These are phyloP conservation scores for Ganoderma leucocontextum DNA, from an alignment of 1,284 basidiomycete species.

Conservation along the genomic window DNA sequence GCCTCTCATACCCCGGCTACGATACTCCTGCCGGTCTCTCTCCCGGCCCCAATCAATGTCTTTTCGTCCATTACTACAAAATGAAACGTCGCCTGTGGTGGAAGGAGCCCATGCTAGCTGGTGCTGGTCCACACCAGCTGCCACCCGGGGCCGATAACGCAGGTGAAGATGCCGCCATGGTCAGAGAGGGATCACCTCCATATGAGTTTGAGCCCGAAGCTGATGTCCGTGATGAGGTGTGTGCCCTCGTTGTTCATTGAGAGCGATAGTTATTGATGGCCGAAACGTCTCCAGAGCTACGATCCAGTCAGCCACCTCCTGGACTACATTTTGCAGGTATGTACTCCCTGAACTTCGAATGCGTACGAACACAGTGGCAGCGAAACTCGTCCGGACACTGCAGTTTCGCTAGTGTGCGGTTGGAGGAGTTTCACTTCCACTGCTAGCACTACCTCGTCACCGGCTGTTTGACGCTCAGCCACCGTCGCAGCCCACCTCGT, in stretches of 20 bases:
- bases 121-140: constrained; percentile 29
- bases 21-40: background rate
- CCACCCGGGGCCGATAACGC: constrained; percentile 8
- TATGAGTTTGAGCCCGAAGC: constrained; percentile 11
- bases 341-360: too few relatives aligned
- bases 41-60: constrained; percentile 22
- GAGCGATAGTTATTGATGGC: background rate
- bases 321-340: constrained; percentile 18
- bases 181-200: too few relatives aligned
- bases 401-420: too few relatives aligned
- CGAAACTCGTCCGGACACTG: too few relatives aligned
- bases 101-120: constrained; percentile 26
- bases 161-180: background rate
- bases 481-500: too few relatives aligned
- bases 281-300: background rate
- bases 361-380: too few relatives aligned
- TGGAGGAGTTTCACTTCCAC: too few relatives aligned
- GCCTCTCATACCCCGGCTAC: background rate
- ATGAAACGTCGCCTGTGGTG: constrained; percentile 30
- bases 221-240: background rate
- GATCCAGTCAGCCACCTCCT: constrained; percentile 19
- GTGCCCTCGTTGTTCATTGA: background rate
- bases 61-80: constrained; percentile 38
- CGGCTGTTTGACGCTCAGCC: too few relatives aligned
- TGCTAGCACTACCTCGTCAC: too few relatives aligned